Percentiles rank a stretch among this genome's conserved stretches.
Conservation (phyloP, 1,284 basidiomycete species). For the Apiotrichum veenhuisii region DNA sequence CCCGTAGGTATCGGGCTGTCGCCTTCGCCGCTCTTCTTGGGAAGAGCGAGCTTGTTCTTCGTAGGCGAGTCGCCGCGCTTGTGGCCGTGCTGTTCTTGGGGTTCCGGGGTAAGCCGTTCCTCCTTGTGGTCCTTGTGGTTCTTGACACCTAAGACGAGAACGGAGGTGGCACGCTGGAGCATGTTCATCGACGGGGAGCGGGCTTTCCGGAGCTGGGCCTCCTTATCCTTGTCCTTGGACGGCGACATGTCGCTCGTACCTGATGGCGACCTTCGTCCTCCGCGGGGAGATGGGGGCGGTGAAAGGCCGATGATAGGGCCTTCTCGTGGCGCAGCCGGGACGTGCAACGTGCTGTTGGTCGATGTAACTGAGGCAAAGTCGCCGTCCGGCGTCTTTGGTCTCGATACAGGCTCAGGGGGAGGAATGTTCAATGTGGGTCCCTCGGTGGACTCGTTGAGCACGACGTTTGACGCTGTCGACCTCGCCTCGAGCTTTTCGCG, state of each 20-base stretch:
- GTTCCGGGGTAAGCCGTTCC: background rate
- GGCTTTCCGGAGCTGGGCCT: slow-evolving; percentile 51
- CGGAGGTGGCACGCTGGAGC: slow-evolving; percentile 87
- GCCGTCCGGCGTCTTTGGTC: background rate
- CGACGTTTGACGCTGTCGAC: background rate
- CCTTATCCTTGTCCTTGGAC: slow-evolving; percentile 11
- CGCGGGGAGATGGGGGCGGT: background rate
- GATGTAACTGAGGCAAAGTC: background rate
- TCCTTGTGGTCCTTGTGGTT: slow-evolving; percentile 1
- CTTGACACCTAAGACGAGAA: slow-evolving; percentile 53
- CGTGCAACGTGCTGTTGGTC: slow-evolving; percentile 1
- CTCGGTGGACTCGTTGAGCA: background rate
- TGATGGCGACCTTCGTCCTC: slow-evolving; percentile 4
- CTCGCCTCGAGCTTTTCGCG: slow-evolving; percentile 23
- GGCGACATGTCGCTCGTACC: slow-evolving; percentile 20
- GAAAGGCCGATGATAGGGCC: background rate
- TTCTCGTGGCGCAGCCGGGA: background rate
- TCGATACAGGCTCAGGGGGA: background rate
- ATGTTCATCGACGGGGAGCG: slow-evolving; percentile 84
- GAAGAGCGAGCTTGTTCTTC: slow-evolving; percentile 17
- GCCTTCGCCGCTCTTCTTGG: slow-evolving; percentile 23
- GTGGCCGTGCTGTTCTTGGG: background rate
- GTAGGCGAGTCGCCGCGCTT: slow-evolving; percentile 32
- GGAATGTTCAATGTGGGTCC: background rate
- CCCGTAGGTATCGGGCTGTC: background rate